Base-by-base conservation (phyloP, 805 yeast species). In the Teunomyces cretensis region DNA sequence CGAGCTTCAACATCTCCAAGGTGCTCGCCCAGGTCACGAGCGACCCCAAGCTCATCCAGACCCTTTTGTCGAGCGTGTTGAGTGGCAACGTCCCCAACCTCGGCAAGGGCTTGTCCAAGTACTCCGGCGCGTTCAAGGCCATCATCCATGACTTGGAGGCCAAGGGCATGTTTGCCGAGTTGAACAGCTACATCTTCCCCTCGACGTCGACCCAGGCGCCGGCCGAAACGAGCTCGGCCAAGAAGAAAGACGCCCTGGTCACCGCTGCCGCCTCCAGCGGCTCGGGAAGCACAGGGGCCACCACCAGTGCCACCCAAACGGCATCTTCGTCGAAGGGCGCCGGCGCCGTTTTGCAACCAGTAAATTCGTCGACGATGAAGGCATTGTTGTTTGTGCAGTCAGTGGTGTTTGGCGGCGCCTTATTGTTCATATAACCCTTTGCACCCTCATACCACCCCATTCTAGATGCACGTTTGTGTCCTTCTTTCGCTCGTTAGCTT, bases 161-260 rank as follows among this genome's bases (percentile, higher is more conserved):
- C 26, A 57, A 56, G 33, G 76, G 76, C 6, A 56, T 68, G 8
- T 72, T 72, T 45, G 61, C 53, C 13, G 64, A 68, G 44, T 65
- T 72, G 58, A 72, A 72, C 53, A 44, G 58, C 37, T 62, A 57
- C 36, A 49, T 72, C 3, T 35, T 35, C 6, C 38, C 38, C 4
- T 47, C 58, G 3, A 30, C 51, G 9, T 33, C 54, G 19, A 41
- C 50, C 9, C 19, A 55, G 15, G 30, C 51, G 3, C 26, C 52
- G 8, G 26, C 49, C 12, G 16, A 49, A 3, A 15, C 54, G 7
- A 37, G 52, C 9, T 6, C 50, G 4, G 44, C 47, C 38, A 43
- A 45, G 12, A 44, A 41, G 30, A 49, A 49, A 42, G 44, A 41
- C 17, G 41, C 26, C 5, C 42, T 9, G 9, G 46, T 26, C n/a